Evolutionary conservation across 1,284 basidiomycete species (phyloP).

Genomic region (Sporisorium graminicola): DNA sequence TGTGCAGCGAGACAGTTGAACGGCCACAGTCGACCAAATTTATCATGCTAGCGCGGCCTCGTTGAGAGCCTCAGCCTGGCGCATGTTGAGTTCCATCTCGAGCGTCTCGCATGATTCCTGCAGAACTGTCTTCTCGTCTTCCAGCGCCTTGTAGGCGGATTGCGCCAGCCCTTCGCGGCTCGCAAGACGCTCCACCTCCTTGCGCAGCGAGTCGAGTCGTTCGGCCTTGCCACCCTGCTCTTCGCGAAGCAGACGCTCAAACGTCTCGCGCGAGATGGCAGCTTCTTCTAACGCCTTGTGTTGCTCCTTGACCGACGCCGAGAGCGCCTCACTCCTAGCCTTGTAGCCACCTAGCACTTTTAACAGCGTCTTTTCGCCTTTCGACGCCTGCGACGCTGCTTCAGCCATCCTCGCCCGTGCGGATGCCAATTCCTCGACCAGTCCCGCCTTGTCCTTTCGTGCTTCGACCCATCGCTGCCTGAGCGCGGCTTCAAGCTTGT

Average conservation of each 20-base stretch:
- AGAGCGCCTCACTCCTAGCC: constrained; percentile 79
- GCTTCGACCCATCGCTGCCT: constrained; percentile 74
- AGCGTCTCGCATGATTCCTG: constrained; percentile 58
- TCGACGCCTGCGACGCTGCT: constrained; percentile 83
- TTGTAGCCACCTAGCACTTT: constrained; percentile 92
- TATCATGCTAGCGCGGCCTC: constrained; percentile 22
- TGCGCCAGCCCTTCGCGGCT: constrained; percentile 58
- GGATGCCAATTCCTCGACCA: constrained; percentile 78
- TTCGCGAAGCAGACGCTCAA: constrained; percentile 52
- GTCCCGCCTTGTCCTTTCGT: constrained; percentile 71
- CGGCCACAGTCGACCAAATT: not conserved
- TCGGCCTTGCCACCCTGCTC: constrained; percentile 59
- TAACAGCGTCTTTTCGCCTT: constrained; percentile 90
- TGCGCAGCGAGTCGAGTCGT: constrained; percentile 52
- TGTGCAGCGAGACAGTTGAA: not conserved
- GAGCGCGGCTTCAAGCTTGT: constrained; percentile 71
- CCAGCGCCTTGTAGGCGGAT: constrained; percentile 46
- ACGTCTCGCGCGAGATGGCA: constrained; percentile 49
- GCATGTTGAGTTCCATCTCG: constrained; percentile 65
- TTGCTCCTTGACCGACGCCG: constrained; percentile 70
- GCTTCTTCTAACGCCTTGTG: constrained; percentile 48
- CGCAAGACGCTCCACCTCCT: constrained; percentile 58
- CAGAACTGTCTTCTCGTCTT: constrained; percentile 46
- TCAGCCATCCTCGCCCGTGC: constrained; percentile 82
- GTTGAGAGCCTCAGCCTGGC: constrained; percentile 58